Conservation (phyloP, 345 rosid genomes). For the Populus deltoides region DNA sequence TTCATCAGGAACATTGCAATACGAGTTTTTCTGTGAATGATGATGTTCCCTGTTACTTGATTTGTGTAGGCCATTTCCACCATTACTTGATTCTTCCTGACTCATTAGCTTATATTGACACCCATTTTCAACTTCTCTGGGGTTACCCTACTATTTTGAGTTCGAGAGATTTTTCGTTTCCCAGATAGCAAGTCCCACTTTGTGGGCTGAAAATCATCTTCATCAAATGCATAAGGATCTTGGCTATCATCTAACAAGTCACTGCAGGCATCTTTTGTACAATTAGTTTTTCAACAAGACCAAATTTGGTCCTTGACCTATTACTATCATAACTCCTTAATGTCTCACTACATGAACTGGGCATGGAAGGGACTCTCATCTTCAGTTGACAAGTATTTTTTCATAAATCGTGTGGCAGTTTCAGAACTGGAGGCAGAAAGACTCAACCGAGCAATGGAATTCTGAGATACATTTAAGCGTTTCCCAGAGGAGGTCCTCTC, state of each 20-base stretch:
- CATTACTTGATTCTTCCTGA: constrained; percentile 44
- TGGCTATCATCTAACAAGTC: constrained; percentile 44
- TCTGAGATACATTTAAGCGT: constrained; percentile 44
- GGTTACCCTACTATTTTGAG: constrained; percentile 29
- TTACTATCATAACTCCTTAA: constrained; percentile 39
- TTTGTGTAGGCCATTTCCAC: constrained; percentile 32
- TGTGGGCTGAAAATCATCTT: constrained; percentile 67
- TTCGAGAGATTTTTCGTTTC: constrained; percentile 44
- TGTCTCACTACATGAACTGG: constrained; percentile 48
- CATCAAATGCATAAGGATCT: constrained; percentile 89
- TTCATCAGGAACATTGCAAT: constrained; percentile 39
- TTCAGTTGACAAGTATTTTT: constrained; percentile 44
- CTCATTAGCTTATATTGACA: constrained; percentile 33
- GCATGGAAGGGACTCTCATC: constrained; percentile 46
- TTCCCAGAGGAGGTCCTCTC: constrained; percentile 37
- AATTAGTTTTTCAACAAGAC: constrained; percentile 30
- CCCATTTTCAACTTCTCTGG: constrained; percentile 38
- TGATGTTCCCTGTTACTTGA: constrained; percentile 29
- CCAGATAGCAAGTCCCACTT: constrained; percentile 66
- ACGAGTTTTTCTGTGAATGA: constrained; percentile 37
- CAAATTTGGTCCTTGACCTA: constrained; percentile 36
- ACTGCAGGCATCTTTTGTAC: constrained; percentile 28
- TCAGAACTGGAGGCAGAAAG: constrained; percentile 46
- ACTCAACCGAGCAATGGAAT: constrained; percentile 39
- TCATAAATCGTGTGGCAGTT: constrained; percentile 37